Conservation (phyloP, 108 stramenopile species). For the Seminavis robusta region DNA sequence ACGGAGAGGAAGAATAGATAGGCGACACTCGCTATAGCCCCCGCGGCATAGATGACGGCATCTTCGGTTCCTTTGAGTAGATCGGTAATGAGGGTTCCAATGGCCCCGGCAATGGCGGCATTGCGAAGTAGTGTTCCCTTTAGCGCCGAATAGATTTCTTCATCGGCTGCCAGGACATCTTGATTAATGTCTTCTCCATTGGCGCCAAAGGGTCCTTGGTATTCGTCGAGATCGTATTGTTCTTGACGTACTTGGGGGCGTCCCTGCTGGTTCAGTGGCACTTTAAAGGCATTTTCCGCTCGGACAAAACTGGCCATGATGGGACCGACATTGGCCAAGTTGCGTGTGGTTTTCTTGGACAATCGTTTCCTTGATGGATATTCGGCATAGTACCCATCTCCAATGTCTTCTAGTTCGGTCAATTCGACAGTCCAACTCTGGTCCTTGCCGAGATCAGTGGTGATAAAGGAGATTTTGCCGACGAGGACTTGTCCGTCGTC, state of each 20-base stretch:
- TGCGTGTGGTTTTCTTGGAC: slow-evolving; percentile 43
- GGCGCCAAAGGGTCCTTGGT: slow-evolving; percentile 52
- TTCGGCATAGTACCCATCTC: slow-evolving; percentile 82
- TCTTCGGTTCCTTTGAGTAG: slow-evolving; percentile 47
- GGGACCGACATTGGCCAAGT: slow-evolving; percentile 56
- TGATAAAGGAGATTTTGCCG: slow-evolving; percentile 66
- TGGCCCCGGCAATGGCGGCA: slow-evolving; percentile 50
- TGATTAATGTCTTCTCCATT: slow-evolving; percentile 24
- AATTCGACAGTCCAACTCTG: slow-evolving; percentile 60
- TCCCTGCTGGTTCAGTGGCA: slow-evolving; percentile 42
- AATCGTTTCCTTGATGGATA: slow-evolving; percentile 43
- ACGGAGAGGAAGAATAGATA: slow-evolving; percentile 72
- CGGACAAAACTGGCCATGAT: slow-evolving; percentile 67
- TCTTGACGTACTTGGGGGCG: slow-evolving; percentile 9
- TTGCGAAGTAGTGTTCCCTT: slow-evolving; percentile 53
- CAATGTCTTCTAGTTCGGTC: slow-evolving; percentile 72
- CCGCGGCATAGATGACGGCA: slow-evolving; percentile 59
- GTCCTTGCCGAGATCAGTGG: slow-evolving; percentile 17
- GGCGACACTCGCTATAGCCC: slow-evolving; percentile 56
- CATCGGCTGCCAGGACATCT: slow-evolving; percentile 44
- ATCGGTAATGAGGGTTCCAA: slow-evolving; percentile 49
- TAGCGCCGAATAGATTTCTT: slow-evolving; percentile 41
- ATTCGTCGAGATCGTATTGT: slow-evolving; percentile 27
- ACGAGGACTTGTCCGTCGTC: slow-evolving; percentile 67
- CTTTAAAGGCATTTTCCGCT: slow-evolving; percentile 72